Conservation (phyloP, 768 basidiomycete genomes). For the Xerocomus potaroensis region DNA sequence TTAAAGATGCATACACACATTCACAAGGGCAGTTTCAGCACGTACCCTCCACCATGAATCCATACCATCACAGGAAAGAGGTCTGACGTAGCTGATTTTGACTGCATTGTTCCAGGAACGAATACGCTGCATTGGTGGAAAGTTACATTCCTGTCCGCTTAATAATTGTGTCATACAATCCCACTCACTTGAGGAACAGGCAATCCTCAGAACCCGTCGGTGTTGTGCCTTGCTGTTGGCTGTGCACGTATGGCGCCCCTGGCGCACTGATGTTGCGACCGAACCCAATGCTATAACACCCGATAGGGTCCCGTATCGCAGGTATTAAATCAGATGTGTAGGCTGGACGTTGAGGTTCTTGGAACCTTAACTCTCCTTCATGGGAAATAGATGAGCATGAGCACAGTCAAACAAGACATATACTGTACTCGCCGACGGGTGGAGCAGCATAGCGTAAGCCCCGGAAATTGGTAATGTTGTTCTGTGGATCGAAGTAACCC, state of each 20-base stretch:
- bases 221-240: slow-evolving; percentile 3
- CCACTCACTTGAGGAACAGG: slow-evolving; percentile 21
- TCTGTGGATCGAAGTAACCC: slow-evolving; percentile 20
- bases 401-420: not conserved
- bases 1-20: not conserved
- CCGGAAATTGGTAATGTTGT: slow-evolving; percentile 23
- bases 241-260: not conserved
- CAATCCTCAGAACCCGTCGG: slow-evolving; percentile 30
- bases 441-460: slow-evolving; percentile 46
- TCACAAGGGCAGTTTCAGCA: not conserved
- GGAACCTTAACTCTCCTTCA: slow-evolving; percentile 24
- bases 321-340: slow-evolving; percentile 16
- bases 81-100: not conserved
- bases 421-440: slow-evolving; percentile 36
- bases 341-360: slow-evolving; percentile 26
- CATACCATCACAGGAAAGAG: slow-evolving; percentile 33
- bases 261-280: slow-evolving; percentile 10
- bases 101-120: slow-evolving; percentile 5
- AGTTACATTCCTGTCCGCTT: no score
- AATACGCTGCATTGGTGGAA: slow-evolving; percentile 8
- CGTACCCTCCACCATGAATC: slow-evolving; percentile 36
- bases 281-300: slow-evolving; percentile 18
- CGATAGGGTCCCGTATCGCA: slow-evolving; percentile 23
- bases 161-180: no score
- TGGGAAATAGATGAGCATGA: not conserved